Evolutionary conservation across 2,329 filamentous ascomycete species (phyloP), one percentile per base, ranked within the genome.

Genomic region (Colletotrichum karsti): DNA sequence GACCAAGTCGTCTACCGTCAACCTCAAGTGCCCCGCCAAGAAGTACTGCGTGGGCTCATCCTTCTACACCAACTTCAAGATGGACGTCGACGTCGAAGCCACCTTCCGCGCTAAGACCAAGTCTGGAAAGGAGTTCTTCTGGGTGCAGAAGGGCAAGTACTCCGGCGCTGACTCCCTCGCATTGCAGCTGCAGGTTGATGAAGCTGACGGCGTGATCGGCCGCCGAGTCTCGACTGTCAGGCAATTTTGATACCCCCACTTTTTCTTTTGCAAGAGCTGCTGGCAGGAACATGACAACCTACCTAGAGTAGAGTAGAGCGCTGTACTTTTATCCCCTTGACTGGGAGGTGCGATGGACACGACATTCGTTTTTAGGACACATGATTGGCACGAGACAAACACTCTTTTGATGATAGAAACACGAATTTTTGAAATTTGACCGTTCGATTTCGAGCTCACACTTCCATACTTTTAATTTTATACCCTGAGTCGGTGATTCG

Each of bases 31-130:
- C 50, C 65, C 70, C 5, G 39, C 62, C 2, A 61, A 58, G 20
- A 72, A 70, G 33, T 67, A 71, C 37, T 72, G 70, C 50, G 67
- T 65, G 1, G 70, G 65, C 7, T 44, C 54, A 0, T 68, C 70
- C 8, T 70, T 70, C 28, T 70, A 69, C 42, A 70, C 67, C 8
- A 62, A 57, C 12, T 72, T 64, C 30, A 71, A 69, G 50, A 50
- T 72, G 18, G 50, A 71, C 8, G 61, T 71, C n/a, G 63, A 71
- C 13, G 61, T 70, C 3, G 67, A 68, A 10, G 64, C 70, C 5
- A 72, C 68, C 2, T 57, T 70, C 22, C 56, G 63, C 3, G 70
- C 65, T 6, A 71, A 50, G 12, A 67, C 61, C 1, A 71, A 63
- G 42, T 33, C 59, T 9, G 62, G 68, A 7, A 28, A 57, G 3